These are phyloP conservation scores for Phialemoniopsis sp. DNA, from an alignment of 2,329 filamentous ascomycete species.

Conservation along the genomic window DNA sequence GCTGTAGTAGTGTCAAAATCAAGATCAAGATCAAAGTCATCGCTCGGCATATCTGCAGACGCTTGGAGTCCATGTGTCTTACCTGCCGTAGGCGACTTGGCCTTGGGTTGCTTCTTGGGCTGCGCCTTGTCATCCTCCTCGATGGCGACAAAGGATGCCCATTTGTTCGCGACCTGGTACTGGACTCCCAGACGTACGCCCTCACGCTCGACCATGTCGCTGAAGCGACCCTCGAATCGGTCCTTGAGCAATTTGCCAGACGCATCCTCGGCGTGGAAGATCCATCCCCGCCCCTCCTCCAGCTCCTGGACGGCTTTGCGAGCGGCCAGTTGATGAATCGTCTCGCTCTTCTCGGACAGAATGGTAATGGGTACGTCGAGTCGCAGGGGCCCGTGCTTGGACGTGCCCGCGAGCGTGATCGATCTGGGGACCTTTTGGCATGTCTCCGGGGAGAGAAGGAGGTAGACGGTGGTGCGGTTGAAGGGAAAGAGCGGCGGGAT, in stretches of 20 bases:
- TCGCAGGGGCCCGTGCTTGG: constrained; percentile 52
- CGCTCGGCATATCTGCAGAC: background rate
- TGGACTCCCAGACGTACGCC: constrained; percentile 60
- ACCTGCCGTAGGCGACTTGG: background rate
- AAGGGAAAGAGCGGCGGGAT: constrained; percentile 66
- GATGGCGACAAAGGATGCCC: constrained; percentile 70
- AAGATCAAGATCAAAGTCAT: no score
- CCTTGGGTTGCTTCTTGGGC: no score
- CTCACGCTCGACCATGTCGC: constrained; percentile 60
- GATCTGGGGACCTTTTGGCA: constrained; percentile 41
- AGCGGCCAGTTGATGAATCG: constrained; percentile 67
- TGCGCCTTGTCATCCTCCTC: constrained; percentile 29
- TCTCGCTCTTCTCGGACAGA: constrained; percentile 39
- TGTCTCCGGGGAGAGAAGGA: constrained; percentile 54
- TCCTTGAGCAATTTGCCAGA: constrained; percentile 39
- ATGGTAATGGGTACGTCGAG: constrained; percentile 60
- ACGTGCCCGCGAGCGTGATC: constrained; percentile 55
- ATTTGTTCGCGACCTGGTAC: constrained; percentile 65
- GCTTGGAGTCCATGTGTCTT: background rate
- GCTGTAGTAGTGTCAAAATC: background rate
- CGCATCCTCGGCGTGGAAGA: constrained; percentile 43
- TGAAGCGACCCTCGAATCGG: constrained; percentile 43
- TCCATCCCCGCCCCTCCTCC: constrained; percentile 67
- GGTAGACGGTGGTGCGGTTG: constrained; percentile 60
- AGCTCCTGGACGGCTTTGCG: constrained; percentile 65